Evolutionary conservation across 2,329 filamentous ascomycete genomes (phyloP), one percentile per base, ranked within the genome.

Genomic region (Xylariaceae sp.): DNA sequence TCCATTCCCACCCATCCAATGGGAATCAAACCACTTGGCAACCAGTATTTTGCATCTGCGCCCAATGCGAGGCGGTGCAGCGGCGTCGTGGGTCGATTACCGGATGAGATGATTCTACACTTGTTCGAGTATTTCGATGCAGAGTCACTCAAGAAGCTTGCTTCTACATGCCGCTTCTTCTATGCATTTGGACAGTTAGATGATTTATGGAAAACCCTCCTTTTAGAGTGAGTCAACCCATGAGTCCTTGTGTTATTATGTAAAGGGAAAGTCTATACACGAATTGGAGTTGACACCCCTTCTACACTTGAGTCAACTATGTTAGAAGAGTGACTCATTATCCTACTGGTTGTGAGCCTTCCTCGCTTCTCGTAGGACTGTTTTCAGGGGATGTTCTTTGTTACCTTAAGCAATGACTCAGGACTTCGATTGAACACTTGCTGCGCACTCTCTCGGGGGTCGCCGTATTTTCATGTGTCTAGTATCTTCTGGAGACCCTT

Each of bases 191-290:
- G 87, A 49, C 80, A 87, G 43, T 84, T 84, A 41, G 93, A 97
- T 60, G 93, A 97, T 65, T 71, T 97, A 29, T 97, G 93, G 93
- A 92, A 94, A 72, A 73, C 85, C 15, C 72, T 96, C 16, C 95
- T 93, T 65, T 80, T 96, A 59, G 82, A 85, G 92, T 96, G 85
- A 84, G 91, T 85, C 53, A 52, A 42, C 40, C 27, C 18, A 16
- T 33, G 16, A 48, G 23, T 45, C 52, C 45, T 42, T 45, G 30
- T 53, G 26, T 54, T 57, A 26, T 33, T 21, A 10, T n/a, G 10
- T 35, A 13, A 41, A 24, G 8, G 26, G 24, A 49, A 32, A 9
- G n/a, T 23, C 11, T 24, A 30, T 32, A 36, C 18, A 18, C 29
- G 35, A 35, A 26, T 4, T 26, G 13, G 36, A 23, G 23, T 4